Base-by-base conservation (phyloP, 257 asterid genomes). In the Leonotis leonurus region DNA sequence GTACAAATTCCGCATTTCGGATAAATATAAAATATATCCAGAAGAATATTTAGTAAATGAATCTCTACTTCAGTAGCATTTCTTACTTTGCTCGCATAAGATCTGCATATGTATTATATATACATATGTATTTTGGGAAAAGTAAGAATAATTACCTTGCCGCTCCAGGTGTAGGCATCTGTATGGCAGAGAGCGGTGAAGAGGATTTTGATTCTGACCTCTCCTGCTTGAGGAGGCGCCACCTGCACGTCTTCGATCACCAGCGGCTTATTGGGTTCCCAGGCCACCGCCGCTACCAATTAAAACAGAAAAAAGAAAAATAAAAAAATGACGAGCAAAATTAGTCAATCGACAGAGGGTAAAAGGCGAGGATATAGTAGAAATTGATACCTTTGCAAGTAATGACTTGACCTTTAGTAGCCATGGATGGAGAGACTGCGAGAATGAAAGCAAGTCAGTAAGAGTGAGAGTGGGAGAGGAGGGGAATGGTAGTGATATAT, bases 181-280 rank as follows among this genome's bases (percentile, higher is more conserved):
- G 97, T 89, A 62, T 86, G 97, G 67, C 97, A 89, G 45, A 89
- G 89, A 41, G 97, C 95, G 26, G 94, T 78, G 71, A 73, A 89
- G 27, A 86, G 83, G 60, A 89, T 71, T 80, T 84, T 81, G 51
- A 89, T 70, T 36, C 97, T 87, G 40, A 89, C 95, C 73, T 89
- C 97, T 4, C 97, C 94, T 44, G 97, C 82, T 35, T 86, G 97
- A 17, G 97, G 97, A 56, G 95, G 97, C 50, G 89, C 92, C 73
- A 89, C 97, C 85, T 89, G 89, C 20, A 89, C 95, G 12, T 89
- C 92, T 80, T 89, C 94, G 52, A 89, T 86, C 70, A 80, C 94
- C 66, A 87, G 78, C 1, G 97, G 94, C 77, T 89, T 89, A 54
- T 85, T 84, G 83, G 97, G 88, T 82, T 89, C 97, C 97, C 97